Percentiles rank a stretch among this genome's conserved stretches.
These are phyloP conservation scores for Farysia itapuensis DNA, from an alignment of 1,284 basidiomycete genomes.

Conservation along the genomic window DNA sequence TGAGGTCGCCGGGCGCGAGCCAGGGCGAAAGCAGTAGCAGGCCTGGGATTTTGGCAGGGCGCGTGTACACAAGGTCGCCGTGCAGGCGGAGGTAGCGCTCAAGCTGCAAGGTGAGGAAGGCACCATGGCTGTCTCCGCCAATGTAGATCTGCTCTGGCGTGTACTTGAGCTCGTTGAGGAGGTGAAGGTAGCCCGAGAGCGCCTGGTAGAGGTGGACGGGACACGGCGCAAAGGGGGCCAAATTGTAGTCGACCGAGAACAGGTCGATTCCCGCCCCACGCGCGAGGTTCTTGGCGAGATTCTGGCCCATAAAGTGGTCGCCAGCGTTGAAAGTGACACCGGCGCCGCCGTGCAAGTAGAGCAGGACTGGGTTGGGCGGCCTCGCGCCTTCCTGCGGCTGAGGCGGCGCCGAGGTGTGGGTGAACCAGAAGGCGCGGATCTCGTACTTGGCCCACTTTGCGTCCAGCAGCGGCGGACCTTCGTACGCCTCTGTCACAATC, in stretches of 20 bases:
- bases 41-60: conserved; percentile 24
- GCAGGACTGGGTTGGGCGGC: conserved; percentile 39
- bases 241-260: conserved; percentile 57
- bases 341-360: conserved; percentile 58
- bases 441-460: conserved; percentile 52
- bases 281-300: conserved; percentile 45
- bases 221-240: conserved; percentile 47
- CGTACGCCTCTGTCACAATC: conserved; percentile 35
- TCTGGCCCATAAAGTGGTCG: conserved; percentile 52
- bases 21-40: conserved; percentile 47
- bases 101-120: conserved; percentile 44
- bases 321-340: conserved; percentile 55
- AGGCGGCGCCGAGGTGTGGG: conserved; percentile 31
- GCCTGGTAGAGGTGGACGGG: conserved; percentile 51
- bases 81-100: conserved; percentile 49
- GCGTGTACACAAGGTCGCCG: conserved; percentile 6
- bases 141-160: conserved; percentile 51
- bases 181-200: conserved; percentile 47
- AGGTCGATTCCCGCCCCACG: conserved; percentile 41
- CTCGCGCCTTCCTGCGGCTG: conserved; percentile 17
- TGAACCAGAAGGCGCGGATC: conserved; percentile 52
- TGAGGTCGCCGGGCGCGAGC: conserved; percentile 25
- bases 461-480: conserved; percentile 50
- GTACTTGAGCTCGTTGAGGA: conserved; percentile 48
- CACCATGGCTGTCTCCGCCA: conserved; percentile 54